Evolutionary conservation across 2,329 filamentous ascomycete genomes (phyloP).

Genomic region (Venturia pyrina): DNA sequence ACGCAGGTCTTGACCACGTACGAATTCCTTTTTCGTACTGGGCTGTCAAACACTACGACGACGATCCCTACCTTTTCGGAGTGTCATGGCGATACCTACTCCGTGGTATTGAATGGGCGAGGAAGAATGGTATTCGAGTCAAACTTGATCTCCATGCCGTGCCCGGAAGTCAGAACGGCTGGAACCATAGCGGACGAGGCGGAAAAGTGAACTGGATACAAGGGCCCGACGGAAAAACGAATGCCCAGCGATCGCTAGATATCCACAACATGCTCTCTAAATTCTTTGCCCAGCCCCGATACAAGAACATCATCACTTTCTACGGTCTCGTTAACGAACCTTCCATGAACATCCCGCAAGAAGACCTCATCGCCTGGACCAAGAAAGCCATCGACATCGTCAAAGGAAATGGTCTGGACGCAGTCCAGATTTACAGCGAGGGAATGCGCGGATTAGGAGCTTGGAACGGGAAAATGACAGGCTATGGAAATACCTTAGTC

Average conservation of each 20-base stretch:
- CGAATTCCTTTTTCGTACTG: conserved; percentile 93
- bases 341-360: conserved; percentile 43
- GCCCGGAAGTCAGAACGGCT: conserved; percentile 90
- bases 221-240: conserved; percentile 67
- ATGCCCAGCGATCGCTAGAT: conserved; percentile 75
- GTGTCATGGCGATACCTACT: conserved; percentile 90
- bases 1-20: conserved; percentile 87
- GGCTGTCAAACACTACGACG: conserved; percentile 76
- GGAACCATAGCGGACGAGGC: conserved; percentile 87
- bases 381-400: conserved; percentile 60
- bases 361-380: conserved; percentile 71
- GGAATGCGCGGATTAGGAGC: conserved; percentile 85
- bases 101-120: conserved; percentile 83
- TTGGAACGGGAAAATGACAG: conserved; percentile 76
- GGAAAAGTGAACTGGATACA: conserved; percentile 81
- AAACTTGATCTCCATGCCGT: conserved; percentile 87
- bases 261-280: conserved; percentile 76
- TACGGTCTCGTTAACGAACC: conserved; percentile 95
- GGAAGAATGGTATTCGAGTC: conserved; percentile 81
- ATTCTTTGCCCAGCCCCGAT: conserved; percentile 89
- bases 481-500: conserved; percentile 57
- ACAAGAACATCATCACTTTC: conserved; percentile 82
- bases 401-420: conserved; percentile 62
- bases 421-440: conserved; percentile 77
- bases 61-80: conserved; percentile 76